These are phyloP conservation scores for Syzygium jambos DNA, from an alignment of 345 rosid genomes.

Conservation along the genomic window DNA sequence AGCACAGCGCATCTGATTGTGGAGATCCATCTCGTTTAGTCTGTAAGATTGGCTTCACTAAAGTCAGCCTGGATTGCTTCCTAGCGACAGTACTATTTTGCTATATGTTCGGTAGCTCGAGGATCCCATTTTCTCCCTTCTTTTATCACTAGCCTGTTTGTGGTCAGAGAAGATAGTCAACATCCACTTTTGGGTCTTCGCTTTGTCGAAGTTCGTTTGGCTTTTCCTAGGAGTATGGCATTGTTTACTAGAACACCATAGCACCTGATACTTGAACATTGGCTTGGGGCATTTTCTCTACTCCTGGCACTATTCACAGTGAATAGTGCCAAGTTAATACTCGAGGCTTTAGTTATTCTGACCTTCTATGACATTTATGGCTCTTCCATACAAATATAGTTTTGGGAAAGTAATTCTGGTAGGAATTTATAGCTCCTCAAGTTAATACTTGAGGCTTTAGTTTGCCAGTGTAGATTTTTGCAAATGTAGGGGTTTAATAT, in stretches of 20 bases:
- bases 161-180: background rate
- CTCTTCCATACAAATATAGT: background rate
- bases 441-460: background rate
- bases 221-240: no score
- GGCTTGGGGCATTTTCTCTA: no score
- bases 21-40: background rate
- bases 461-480: background rate
- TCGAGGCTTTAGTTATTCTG: background rate
- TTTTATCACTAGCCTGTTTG: background rate
- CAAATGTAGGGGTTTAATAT: background rate
- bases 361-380: background rate
- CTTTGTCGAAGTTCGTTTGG: no score
- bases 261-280: no score
- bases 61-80: background rate
- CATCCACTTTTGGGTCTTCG: background rate
- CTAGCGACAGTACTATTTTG: background rate
- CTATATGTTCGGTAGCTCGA: background rate
- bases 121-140: background rate
- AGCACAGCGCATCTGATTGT: background rate
- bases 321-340: no score
- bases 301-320: no score
- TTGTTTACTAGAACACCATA: no score
- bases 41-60: background rate
- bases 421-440: background rate
- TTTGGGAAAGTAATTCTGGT: background rate